Evolutionary conservation across 768 basidiomycete genomes (phyloP).

Genomic region (Lactifluus volemus): DNA sequence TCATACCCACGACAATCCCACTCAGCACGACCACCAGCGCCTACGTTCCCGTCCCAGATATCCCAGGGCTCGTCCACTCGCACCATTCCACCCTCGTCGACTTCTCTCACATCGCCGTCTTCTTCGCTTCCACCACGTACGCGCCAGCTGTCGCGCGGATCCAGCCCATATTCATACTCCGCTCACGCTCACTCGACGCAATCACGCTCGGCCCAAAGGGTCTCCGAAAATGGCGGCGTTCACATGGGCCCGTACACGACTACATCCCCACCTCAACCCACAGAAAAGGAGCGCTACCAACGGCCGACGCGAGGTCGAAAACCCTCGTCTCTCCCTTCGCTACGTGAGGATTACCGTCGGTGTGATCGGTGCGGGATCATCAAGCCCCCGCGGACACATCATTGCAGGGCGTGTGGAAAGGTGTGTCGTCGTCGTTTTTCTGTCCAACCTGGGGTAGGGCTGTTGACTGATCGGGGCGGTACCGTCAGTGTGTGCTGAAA

Average conservation of each 20-base stretch:
- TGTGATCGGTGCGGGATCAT: slow-evolving; percentile 54
- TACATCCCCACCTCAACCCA: background rate
- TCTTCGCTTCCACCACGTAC: background rate
- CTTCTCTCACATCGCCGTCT: slow-evolving; percentile 1
- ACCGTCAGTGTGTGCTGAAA: slow-evolving; percentile 62
- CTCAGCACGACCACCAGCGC: background rate
- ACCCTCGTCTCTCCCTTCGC: slow-evolving; percentile 36
- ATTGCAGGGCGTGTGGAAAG: slow-evolving; percentile 77
- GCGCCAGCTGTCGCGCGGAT: background rate
- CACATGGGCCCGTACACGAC: background rate
- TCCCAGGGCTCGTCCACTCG: slow-evolving; percentile 11
- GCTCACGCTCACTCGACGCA: background rate
- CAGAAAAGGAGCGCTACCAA: background rate
- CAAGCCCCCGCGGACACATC: slow-evolving; percentile 71
- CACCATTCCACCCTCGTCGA: slow-evolving; percentile 10
- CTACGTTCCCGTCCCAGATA: background rate
- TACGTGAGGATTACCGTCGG: slow-evolving; percentile 59
- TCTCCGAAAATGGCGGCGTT: background rate
- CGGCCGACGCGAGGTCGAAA: background rate
- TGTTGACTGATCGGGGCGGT: background rate
- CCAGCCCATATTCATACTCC: background rate
- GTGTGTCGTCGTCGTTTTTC: slow-evolving; percentile 34
- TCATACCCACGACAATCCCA: background rate
- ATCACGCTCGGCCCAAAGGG: background rate
- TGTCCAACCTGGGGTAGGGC: background rate